Evolutionary conservation across 2,329 filamentous ascomycete species (phyloP).

Genomic region (Talaromyces sp.): DNA sequence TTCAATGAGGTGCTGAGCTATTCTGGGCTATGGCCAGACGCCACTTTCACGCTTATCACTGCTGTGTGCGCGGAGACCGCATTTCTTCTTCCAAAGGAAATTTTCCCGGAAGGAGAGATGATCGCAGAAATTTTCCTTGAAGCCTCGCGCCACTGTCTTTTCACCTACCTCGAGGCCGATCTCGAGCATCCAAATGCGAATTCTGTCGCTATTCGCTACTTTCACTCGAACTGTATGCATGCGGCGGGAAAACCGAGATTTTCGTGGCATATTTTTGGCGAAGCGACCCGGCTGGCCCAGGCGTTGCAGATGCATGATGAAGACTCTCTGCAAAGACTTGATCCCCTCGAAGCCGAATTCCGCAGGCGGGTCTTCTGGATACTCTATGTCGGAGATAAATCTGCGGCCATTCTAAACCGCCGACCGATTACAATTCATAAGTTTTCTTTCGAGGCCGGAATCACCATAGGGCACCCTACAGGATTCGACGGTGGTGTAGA

Average conservation of each 20-base stretch:
- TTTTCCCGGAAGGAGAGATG: conserved; percentile 40
- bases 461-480: conserved; percentile 32
- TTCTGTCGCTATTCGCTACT: conserved; percentile 45
- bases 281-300: conserved; percentile 43
- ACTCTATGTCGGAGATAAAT: conserved; percentile 26
- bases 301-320: conserved; percentile 46
- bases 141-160: conserved; percentile 39
- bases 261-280: conserved; percentile 48
- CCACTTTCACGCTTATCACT: conserved; percentile 43
- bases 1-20: neutral
- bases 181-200: conserved; percentile 43
- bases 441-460: conserved; percentile 41
- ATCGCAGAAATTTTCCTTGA: conserved; percentile 40
- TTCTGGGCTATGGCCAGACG: conserved; percentile 35
- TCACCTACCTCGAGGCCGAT: conserved; percentile 41
- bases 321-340: conserved; percentile 33
- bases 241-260: conserved; percentile 43
- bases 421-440: conserved; percentile 46
- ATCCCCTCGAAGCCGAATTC: conserved; percentile 37
- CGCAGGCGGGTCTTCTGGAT: conserved; percentile 25
- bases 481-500: conserved; percentile 4
- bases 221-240: conserved; percentile 47
- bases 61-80: conserved; percentile 45
- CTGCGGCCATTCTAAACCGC: conserved; percentile 31
- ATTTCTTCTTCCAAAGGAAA: conserved; percentile 39